A percentile compares a stretch with the other conserved stretches of the same genome.
Conservation (phyloP, 306 rosid species). For the Erythrophleum fordii region DNA sequence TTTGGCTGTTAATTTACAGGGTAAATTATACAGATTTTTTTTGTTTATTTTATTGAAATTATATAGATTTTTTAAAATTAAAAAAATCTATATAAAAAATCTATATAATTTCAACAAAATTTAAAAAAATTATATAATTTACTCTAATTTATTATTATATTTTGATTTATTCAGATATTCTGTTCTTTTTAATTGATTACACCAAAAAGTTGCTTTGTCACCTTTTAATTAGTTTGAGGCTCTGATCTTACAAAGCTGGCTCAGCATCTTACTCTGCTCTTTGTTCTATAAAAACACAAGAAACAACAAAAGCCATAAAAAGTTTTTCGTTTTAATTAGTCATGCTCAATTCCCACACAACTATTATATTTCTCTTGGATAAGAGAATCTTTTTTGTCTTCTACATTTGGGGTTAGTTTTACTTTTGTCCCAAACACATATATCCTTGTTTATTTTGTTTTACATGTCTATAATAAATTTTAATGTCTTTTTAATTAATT, state of each 20-base stretch:
- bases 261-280: slow-evolving; percentile 3
- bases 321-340: not conserved
- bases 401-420: not conserved
- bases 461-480: too few relatives aligned
- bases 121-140: too few relatives aligned
- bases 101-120: too few relatives aligned
- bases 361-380: too few relatives aligned
- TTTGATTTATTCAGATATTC: slow-evolving; percentile 9
- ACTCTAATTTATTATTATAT: not conserved
- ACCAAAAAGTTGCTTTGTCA: not conserved
- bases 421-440: too few relatives aligned
- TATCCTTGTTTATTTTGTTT: too few relatives aligned
- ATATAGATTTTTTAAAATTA: too few relatives aligned
- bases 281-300: not conserved
- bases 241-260: not conserved
- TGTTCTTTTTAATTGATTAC: not conserved
- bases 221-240: not conserved
- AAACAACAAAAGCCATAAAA: slow-evolving; percentile 18
- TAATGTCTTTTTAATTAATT: too few relatives aligned
- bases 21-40: too few relatives aligned
- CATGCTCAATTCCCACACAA: too few relatives aligned
- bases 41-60: too few relatives aligned
- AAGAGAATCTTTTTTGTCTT: not conserved
- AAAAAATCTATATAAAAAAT: too few relatives aligned
- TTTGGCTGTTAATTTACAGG: not conserved